phyloP scores from a whole-genome alignment of 2,329 filamentous ascomycete species.

The Lasiodiplodia hormozganensis region DNA sequence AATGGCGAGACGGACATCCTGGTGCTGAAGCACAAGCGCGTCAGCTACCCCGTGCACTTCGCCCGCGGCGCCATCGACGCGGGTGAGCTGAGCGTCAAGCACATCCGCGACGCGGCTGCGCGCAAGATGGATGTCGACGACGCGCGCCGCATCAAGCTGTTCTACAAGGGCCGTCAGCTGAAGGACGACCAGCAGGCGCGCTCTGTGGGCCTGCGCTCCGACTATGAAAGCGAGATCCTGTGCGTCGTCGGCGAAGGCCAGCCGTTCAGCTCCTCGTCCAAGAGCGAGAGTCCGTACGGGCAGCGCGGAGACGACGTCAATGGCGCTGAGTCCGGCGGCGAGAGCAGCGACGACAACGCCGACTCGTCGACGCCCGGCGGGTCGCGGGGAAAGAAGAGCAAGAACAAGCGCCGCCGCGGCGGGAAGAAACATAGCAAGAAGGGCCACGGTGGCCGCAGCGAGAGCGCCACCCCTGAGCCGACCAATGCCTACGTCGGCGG shows the following conservation, averaged over 20 bases:
- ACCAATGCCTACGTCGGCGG: slow-evolving; percentile 42
- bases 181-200: slow-evolving; percentile 67
- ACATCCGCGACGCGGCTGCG: slow-evolving; percentile 71
- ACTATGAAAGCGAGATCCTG: slow-evolving; percentile 66
- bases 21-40: slow-evolving; percentile 70
- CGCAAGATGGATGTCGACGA: slow-evolving; percentile 70
- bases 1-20: slow-evolving; percentile 69
- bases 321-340: slow-evolving; percentile 35
- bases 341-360: slow-evolving; percentile 43
- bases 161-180: slow-evolving; percentile 75
- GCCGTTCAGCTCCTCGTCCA: slow-evolving; percentile 41
- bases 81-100: slow-evolving; percentile 71
- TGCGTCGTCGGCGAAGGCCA: slow-evolving; percentile 62
- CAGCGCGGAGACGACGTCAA: not conserved
- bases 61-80: slow-evolving; percentile 78
- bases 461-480: slow-evolving; percentile 11
- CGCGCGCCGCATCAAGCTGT: slow-evolving; percentile 66
- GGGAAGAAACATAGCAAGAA: slow-evolving; percentile 56
- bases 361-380: slow-evolving; percentile 35
- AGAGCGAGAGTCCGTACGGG: slow-evolving; percentile 52
- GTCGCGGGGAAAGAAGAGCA: slow-evolving; percentile 42
- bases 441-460: slow-evolving; percentile 45
- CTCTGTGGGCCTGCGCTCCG: slow-evolving; percentile 64
- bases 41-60: slow-evolving; percentile 73
- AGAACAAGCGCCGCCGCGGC: slow-evolving; percentile 49